Evolutionary conservation across 495 filamentous ascomycete genomes (phyloP).

Genomic region (Daldinia concentrica): DNA sequence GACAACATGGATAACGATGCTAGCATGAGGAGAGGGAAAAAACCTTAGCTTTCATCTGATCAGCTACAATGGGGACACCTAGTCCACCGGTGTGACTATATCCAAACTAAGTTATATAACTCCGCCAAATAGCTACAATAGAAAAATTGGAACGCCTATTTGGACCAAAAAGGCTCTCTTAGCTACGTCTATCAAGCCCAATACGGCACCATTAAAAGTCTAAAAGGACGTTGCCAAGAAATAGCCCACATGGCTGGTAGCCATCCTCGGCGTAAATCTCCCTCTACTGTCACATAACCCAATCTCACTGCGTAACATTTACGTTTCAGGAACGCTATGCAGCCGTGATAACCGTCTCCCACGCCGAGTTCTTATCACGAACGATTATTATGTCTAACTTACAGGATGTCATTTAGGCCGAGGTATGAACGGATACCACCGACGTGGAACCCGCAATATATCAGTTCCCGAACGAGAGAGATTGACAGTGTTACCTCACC

Average conservation of each 20-base stretch:
- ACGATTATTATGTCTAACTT: not conserved
- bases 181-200: not conserved
- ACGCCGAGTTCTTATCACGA: conserved; percentile 1
- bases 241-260: conserved; percentile 25
- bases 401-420: conserved; percentile 11
- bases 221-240: conserved; percentile 28
- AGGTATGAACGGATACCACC: conserved; percentile 6
- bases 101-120: not conserved
- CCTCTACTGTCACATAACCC: conserved; percentile 19
- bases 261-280: conserved; percentile 28
- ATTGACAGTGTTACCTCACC: conserved; percentile 39
- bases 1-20: conserved; percentile 28
- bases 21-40: not conserved
- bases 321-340: not conserved
- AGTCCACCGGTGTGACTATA: not conserved
- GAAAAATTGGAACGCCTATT: not conserved
- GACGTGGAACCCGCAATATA: conserved; percentile 35
- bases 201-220: conserved; percentile 6
- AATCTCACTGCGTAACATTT: not conserved
- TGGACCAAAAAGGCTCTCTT: not conserved
- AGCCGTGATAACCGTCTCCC: not conserved
- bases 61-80: conserved; percentile 9
- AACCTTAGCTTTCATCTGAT: conserved; percentile 19
- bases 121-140: not conserved
- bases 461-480: conserved; percentile 25